These are phyloP conservation scores for Citrus maxima DNA, from an alignment of 345 rosid species.

Conservation along the genomic window DNA sequence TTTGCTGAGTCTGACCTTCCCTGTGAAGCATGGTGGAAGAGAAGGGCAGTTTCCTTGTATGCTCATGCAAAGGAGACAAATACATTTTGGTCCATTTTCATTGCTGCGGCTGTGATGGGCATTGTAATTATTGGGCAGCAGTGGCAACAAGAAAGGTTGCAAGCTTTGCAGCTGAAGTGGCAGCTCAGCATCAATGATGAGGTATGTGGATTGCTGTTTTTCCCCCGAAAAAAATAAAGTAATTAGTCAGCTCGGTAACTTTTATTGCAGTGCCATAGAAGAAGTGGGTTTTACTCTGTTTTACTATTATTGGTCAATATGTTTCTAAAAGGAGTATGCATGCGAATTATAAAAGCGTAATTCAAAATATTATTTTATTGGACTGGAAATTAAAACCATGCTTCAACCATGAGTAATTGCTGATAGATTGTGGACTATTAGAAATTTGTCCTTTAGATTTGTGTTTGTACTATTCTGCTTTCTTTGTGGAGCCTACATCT, in stretches of 20 bases:
- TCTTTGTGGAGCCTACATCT: background rate
- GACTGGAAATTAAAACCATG: background rate
- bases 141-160: constrained; percentile 98
- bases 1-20: constrained; percentile 47
- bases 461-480: background rate
- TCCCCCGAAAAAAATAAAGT: background rate
- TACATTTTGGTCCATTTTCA: constrained; percentile 81
- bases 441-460: background rate
- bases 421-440: background rate
- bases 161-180: constrained; percentile 80
- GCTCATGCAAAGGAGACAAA: constrained; percentile 80
- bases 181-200: constrained; percentile 59
- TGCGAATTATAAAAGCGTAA: background rate
- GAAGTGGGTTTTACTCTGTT: background rate
- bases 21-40: constrained; percentile 96
- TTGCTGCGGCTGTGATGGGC: constrained; percentile 95
- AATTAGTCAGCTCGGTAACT: background rate
- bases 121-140: constrained; percentile 90
- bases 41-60: constrained; percentile 69
- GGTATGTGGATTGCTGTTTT: constrained; percentile 36
- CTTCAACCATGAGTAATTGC: background rate
- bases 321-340: background rate
- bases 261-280: background rate
- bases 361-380: background rate
- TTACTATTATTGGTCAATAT: background rate